These are phyloP conservation scores for Coleophoma crateriformis DNA, from an alignment of 2,329 filamentous ascomycete species.

Conservation along the genomic window DNA sequence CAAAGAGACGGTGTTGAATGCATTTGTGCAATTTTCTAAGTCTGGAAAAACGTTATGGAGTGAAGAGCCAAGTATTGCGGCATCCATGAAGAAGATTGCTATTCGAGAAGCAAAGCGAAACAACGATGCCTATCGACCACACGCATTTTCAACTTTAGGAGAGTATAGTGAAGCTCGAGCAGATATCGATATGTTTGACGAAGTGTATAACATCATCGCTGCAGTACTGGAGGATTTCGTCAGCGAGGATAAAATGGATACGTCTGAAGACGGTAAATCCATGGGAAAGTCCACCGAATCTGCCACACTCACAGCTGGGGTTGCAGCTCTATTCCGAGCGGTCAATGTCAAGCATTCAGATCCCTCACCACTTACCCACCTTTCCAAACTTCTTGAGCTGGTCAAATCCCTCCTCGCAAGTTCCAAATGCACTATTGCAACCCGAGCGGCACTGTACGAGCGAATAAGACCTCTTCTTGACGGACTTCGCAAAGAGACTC, in stretches of 20 bases:
- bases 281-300: conserved; percentile 17
- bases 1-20: conserved; percentile 78
- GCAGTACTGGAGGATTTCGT: conserved; percentile 54
- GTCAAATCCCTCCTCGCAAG: conserved; percentile 17
- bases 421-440: conserved; percentile 21
- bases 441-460: conserved; percentile 23
- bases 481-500: conserved; percentile 18
- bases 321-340: conserved; percentile 24
- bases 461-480: conserved; percentile 22
- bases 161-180: conserved; percentile 62
- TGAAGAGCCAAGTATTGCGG: conserved; percentile 44
- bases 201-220: conserved; percentile 59
- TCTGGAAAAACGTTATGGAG: conserved; percentile 55
- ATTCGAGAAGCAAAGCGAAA: conserved; percentile 87
- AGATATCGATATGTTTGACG: conserved; percentile 65
- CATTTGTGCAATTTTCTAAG: conserved; percentile 73
- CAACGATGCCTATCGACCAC: conserved; percentile 75
- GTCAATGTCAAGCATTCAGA: conserved; percentile 21
- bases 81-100: conserved; percentile 72
- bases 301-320: conserved; percentile 22
- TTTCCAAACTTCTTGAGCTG: conserved; percentile 19
- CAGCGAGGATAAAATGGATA: conserved; percentile 63
- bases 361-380: conserved; percentile 16
- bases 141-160: conserved; percentile 69
- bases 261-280: conserved; percentile 19